These are phyloP conservation scores for Leccinum cinnamomeum DNA, from an alignment of 1,284 basidiomycete genomes.

Conservation along the genomic window DNA sequence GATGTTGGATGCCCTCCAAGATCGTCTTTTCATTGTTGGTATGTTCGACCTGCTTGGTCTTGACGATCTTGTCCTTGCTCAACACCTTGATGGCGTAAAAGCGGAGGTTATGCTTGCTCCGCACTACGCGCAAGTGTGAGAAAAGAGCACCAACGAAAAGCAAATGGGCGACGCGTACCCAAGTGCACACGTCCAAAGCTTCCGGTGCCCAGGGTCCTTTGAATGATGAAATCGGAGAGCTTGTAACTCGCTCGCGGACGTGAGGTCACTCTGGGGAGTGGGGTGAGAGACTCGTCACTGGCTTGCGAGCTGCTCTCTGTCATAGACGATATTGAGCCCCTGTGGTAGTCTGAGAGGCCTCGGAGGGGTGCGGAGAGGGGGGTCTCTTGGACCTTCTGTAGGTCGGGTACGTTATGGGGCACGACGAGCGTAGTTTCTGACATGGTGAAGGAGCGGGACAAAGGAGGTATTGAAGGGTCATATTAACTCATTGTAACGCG, in stretches of 20 bases:
- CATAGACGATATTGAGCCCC: conserved; percentile 62
- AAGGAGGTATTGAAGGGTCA: conserved; percentile 16
- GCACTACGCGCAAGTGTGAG: conserved; percentile 46
- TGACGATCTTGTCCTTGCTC: conserved; percentile 92
- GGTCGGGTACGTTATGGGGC: neutral
- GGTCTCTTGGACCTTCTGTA: conserved; percentile 16
- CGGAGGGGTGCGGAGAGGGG: conserved; percentile 4
- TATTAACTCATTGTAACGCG: conserved; percentile 20
- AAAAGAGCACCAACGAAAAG: neutral
- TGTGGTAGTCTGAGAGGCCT: conserved; percentile 38
- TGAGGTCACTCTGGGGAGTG: conserved; percentile 27
- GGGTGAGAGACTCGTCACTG: conserved; percentile 32
- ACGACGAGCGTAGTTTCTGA: conserved; percentile 24
- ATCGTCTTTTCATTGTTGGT: conserved; percentile 96
- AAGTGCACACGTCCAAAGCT: conserved; percentile 95
- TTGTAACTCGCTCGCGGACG: conserved; percentile 67
- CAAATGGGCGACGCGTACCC: conserved; percentile 45
- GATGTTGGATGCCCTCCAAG: conserved; percentile 87
- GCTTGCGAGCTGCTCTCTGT: conserved; percentile 52
- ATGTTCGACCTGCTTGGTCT: conserved; percentile 97
- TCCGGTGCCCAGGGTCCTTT: conserved; percentile 85
- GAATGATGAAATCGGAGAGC: conserved; percentile 71
- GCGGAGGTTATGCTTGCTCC: conserved; percentile 88
- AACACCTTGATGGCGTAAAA: conserved; percentile 96
- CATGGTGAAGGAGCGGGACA: conserved; percentile 16